phyloP scores from a whole-genome alignment of 345 rosid species.

The Linum tenue region DNA sequence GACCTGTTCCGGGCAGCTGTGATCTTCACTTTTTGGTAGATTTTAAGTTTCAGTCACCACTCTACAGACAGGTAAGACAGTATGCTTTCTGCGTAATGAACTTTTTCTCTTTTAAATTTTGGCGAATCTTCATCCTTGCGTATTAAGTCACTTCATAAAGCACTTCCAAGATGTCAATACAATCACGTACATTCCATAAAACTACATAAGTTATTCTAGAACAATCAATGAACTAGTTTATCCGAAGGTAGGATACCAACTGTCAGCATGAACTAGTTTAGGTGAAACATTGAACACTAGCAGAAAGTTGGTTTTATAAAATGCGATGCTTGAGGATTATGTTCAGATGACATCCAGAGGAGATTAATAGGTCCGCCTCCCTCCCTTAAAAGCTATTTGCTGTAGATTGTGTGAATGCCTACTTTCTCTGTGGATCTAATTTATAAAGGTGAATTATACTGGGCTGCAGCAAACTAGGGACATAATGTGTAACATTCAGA shows the following conservation, averaged over 20 bases:
- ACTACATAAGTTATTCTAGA: background rate
- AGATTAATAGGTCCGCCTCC: background rate
- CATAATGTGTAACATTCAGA: background rate
- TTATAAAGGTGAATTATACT: background rate
- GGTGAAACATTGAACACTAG: background rate
- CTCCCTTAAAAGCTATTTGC: too few species aligned
- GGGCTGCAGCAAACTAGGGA: background rate
- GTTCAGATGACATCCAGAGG: background rate
- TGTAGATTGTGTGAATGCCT: too few species aligned
- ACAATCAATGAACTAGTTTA: background rate
- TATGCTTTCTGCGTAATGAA: background rate
- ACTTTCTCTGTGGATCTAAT: background rate
- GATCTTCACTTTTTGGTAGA: slow-evolving; percentile 67
- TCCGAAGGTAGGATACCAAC: background rate
- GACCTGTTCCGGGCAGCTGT: slow-evolving; percentile 80
- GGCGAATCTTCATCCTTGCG: background rate
- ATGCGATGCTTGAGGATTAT: background rate
- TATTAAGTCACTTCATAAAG: background rate
- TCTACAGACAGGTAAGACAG: slow-evolving; percentile 73
- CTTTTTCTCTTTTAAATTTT: background rate
- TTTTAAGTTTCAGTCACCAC: slow-evolving; percentile 89
- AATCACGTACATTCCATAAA: background rate
- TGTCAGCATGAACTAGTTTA: background rate
- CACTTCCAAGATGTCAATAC: background rate
- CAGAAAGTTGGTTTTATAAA: background rate